phyloP scores from a whole-genome alignment of 192 early-diverging fungal species.

The Coemansia sp. region DNA sequence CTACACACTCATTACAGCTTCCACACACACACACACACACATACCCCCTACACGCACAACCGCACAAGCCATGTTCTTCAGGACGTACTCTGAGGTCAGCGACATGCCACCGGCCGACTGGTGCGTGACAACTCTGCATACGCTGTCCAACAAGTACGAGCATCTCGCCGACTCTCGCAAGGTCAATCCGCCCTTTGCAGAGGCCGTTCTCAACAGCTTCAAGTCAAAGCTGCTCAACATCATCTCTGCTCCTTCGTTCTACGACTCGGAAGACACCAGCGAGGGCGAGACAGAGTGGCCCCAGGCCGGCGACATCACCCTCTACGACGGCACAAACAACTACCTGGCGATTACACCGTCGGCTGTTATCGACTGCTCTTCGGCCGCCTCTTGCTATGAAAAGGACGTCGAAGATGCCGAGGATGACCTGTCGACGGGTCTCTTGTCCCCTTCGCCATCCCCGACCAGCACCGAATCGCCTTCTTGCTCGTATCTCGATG shows the following conservation, averaged over 20 bases:
- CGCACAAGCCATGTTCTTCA: neutral
- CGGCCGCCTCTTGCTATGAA: conserved; percentile 8
- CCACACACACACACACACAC: neutral
- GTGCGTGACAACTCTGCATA: conserved; percentile 47
- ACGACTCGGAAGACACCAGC: conserved; percentile 41
- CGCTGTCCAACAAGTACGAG: conserved; percentile 52
- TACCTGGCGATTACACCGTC: conserved; percentile 30
- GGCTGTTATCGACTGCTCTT: conserved; percentile 12
- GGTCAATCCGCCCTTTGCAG: conserved; percentile 51
- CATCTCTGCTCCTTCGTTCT: conserved; percentile 31
- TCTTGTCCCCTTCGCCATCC: conserved; percentile 27
- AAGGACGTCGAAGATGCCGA: conserved; percentile 19
- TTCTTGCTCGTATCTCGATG: conserved; percentile 5
- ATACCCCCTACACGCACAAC: neutral
- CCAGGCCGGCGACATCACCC: conserved; percentile 17
- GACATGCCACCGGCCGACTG: conserved; percentile 51
- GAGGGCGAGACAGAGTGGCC: conserved; percentile 46
- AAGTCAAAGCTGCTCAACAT: conserved; percentile 52
- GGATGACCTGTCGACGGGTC: conserved; percentile 13
- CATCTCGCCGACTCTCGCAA: conserved; percentile 50
- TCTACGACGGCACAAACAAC: conserved; percentile 26
- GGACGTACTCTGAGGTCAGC: conserved; percentile 25
- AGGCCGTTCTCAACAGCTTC: conserved; percentile 55
- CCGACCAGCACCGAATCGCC: conserved; percentile 4
- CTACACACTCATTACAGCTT: neutral